These are phyloP conservation scores for Boletus sp. DNA, from an alignment of 768 basidiomycete genomes.

Conservation along the genomic window DNA sequence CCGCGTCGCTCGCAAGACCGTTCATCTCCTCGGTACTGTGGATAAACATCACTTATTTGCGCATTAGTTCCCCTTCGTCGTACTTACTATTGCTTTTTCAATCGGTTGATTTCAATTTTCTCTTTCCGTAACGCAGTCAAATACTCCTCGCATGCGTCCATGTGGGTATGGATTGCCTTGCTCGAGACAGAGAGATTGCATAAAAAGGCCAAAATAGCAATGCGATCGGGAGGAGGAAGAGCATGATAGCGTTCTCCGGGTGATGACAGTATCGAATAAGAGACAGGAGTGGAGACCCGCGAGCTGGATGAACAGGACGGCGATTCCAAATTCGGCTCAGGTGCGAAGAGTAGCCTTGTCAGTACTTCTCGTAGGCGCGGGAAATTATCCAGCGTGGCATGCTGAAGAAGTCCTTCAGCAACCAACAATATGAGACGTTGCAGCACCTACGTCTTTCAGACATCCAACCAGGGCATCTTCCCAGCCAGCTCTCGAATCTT, in stretches of 20 bases:
- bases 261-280: slow-evolving; percentile 42
- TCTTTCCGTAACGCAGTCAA: slow-evolving; percentile 93
- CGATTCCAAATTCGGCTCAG: slow-evolving; percentile 46
- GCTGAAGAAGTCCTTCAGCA: slow-evolving; percentile 42
- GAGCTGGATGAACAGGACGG: slow-evolving; percentile 47
- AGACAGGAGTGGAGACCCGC: slow-evolving; percentile 46
- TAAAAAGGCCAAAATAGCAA: slow-evolving; percentile 84
- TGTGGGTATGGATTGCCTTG: slow-evolving; percentile 81
- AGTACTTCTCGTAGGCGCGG: slow-evolving; percentile 71
- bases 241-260: slow-evolving; percentile 71
- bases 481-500: slow-evolving; percentile 83
- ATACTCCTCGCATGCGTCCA: slow-evolving; percentile 88
- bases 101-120: slow-evolving; percentile 90
- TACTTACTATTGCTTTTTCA: slow-evolving; percentile 84
- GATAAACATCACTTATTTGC: slow-evolving; percentile 14
- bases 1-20: slow-evolving; percentile 52
- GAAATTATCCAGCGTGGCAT: slow-evolving; percentile 70
- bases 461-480: slow-evolving; percentile 89
- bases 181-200: slow-evolving; percentile 88
- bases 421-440: neutral
- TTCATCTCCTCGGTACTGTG: slow-evolving; percentile 73
- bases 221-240: slow-evolving; percentile 74
- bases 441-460: slow-evolving; percentile 78
- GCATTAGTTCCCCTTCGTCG: slow-evolving; percentile 1
- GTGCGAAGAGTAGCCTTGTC: slow-evolving; percentile 70